Percentiles rank a stretch among this genome's conserved stretches.
phyloP scores from a whole-genome alignment of 2,329 filamentous ascomycete genomes.

The Botrytis fragariae region DNA sequence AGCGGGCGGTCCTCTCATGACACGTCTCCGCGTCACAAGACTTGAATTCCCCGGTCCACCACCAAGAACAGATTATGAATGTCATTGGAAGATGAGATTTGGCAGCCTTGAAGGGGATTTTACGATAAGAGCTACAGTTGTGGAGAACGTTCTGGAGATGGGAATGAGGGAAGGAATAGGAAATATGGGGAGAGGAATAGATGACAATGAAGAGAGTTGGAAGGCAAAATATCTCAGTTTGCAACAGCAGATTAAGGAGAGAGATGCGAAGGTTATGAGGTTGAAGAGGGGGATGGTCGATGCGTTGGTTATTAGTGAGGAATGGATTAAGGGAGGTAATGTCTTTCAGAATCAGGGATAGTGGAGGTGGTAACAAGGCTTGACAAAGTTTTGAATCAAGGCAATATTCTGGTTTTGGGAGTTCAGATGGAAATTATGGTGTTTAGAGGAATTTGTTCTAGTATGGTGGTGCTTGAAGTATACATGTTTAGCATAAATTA shows the following conservation, averaged over 20 bases:
- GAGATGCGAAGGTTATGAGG: slow-evolving; percentile 51
- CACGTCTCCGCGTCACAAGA: slow-evolving; percentile 44
- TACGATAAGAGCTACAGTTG: slow-evolving; percentile 48
- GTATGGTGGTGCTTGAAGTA: not conserved
- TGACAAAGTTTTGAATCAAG: not conserved
- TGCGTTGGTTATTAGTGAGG: slow-evolving; percentile 29
- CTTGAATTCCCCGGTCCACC: slow-evolving; percentile 41
- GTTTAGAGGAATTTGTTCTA: not conserved
- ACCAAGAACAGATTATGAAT: slow-evolving; percentile 48
- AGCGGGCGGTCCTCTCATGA: slow-evolving; percentile 53
- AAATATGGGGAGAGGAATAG: slow-evolving; percentile 15
- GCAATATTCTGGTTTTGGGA: not conserved
- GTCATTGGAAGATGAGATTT: slow-evolving; percentile 55
- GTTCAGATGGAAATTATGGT: not conserved
- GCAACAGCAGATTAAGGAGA: slow-evolving; percentile 57
- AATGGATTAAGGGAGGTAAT: slow-evolving; percentile 12
- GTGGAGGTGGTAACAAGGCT: not conserved
- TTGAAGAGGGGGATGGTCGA: slow-evolving; percentile 47
- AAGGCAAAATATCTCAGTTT: slow-evolving; percentile 55
- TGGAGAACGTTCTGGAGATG: slow-evolving; percentile 32
- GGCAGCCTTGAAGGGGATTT: slow-evolving; percentile 54
- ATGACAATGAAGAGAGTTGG: slow-evolving; percentile 43
- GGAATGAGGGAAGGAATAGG: slow-evolving; percentile 21
- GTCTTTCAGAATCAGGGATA: not conserved
- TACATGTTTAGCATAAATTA: not conserved